These are phyloP conservation scores for Hydnomerulius pinastri DNA, from an alignment of 768 basidiomycete species.

Conservation along the genomic window DNA sequence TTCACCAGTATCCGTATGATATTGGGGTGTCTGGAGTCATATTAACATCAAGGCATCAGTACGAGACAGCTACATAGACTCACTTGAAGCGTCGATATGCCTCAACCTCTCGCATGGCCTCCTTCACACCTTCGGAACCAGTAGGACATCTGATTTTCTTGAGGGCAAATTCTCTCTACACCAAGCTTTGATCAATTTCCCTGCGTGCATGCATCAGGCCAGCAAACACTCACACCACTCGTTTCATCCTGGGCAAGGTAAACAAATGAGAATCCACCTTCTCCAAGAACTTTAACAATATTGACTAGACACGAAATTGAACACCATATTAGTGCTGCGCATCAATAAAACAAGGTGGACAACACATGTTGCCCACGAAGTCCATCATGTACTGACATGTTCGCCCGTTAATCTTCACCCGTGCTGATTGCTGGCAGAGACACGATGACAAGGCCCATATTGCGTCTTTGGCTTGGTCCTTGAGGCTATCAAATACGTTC, in stretches of 20 bases:
- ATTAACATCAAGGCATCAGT: background rate
- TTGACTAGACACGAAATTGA: slow-evolving; percentile 60
- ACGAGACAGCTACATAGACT: slow-evolving; percentile 28
- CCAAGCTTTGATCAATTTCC: background rate
- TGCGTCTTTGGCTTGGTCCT: slow-evolving; percentile 80
- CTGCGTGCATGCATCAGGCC: slow-evolving; percentile 1
- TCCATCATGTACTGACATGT: slow-evolving; percentile 65
- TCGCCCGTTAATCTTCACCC: slow-evolving; percentile 93
- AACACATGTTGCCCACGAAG: slow-evolving; percentile 2
- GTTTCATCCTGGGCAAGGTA: slow-evolving; percentile 85
- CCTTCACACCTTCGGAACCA: slow-evolving; percentile 84
- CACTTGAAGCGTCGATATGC: slow-evolving; percentile 94
- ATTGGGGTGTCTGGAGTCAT: slow-evolving; percentile 75
- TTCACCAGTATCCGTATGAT: slow-evolving; percentile 89
- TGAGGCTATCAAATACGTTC: slow-evolving; percentile 55
- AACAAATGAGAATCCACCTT: slow-evolving; percentile 94
- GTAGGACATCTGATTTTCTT: slow-evolving; percentile 97
- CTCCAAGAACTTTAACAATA: slow-evolving; percentile 90
- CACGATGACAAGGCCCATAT: slow-evolving; percentile 81
- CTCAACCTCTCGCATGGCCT: slow-evolving; percentile 87
- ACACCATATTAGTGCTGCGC: slow-evolving; percentile 1
- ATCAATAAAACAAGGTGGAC: slow-evolving; percentile 1
- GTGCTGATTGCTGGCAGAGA: slow-evolving; percentile 78
- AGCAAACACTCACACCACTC: slow-evolving; percentile 62
- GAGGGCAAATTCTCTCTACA: slow-evolving; percentile 86